Conservation (phyloP, 768 basidiomycete genomes). For the Kwoniella bestiolae region DNA sequence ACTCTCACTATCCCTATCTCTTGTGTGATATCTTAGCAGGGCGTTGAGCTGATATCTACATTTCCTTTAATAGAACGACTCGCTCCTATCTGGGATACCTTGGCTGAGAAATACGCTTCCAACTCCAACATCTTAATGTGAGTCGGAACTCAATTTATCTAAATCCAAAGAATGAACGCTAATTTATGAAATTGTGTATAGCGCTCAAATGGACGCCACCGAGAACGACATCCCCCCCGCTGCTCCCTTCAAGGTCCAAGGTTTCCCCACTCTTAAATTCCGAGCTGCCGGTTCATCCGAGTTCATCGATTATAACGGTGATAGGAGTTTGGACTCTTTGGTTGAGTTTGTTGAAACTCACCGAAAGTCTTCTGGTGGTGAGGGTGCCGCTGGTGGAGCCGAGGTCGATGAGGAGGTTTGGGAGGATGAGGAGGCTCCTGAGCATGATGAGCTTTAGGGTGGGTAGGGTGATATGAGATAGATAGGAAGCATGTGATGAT, state of each 20-base stretch:
- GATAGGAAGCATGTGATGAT: not conserved
- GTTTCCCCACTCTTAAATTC: slow-evolving; percentile 91
- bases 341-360: slow-evolving; percentile 80
- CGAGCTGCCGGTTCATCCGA: slow-evolving; percentile 83
- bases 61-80: slow-evolving; percentile 63
- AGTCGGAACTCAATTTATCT: slow-evolving; percentile 40
- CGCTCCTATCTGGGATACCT: slow-evolving; percentile 87
- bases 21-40: not conserved
- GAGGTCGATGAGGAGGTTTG: slow-evolving; percentile 33
- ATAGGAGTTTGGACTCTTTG: slow-evolving; percentile 75
- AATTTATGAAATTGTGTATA: slow-evolving; percentile 4
- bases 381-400: slow-evolving; percentile 20
- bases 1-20: not conserved
- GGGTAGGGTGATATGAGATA: not conserved
- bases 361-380: slow-evolving; percentile 67
- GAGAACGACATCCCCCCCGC: slow-evolving; percentile 93
- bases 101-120: slow-evolving; percentile 79
- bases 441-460: slow-evolving; percentile 56
- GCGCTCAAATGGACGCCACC: slow-evolving; percentile 91
- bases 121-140: slow-evolving; percentile 79
- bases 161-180: not conserved
- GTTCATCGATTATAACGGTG: slow-evolving; percentile 93
- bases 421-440: slow-evolving; percentile 40
- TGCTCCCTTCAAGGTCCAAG: slow-evolving; percentile 81
- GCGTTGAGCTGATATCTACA: not conserved